Evolutionary conservation across 208 protist species (phyloP), one percentile per base, ranked within the genome.

Genomic region (Wallacemonas sp.): DNA sequence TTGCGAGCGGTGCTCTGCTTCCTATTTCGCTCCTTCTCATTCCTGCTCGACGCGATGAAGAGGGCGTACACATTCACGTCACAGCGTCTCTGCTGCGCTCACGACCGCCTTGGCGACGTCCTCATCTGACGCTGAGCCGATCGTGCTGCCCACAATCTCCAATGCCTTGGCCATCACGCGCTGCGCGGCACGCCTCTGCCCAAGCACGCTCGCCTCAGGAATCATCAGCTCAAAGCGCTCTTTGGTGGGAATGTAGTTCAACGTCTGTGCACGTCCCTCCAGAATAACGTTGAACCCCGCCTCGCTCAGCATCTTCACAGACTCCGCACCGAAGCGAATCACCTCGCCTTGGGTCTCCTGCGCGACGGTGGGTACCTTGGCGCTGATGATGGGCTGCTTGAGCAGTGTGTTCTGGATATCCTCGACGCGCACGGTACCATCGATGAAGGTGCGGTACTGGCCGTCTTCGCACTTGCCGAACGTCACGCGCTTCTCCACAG

Each of bases 321-420:
- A 88, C 9, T 9, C 60, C 1, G 72, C 75, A 30, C 62, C 88
- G 70, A 97, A 97, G 60, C 79, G 79, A 61, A 97, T 91, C 17
- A 97, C 93, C 60, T 97, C 90, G 26, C 93, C 93, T 65, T 97
- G 93, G n/a, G 84, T 97, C 60, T 93, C 77, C 74, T 95, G 66
- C 45, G 93, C 93, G 46, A 97, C 90, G 24, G 86, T 93, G 0
- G 93, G 93, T 36, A 97, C 89, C 30, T 80, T 81, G 17, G 66
- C 39, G 54, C 77, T 85, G 39, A 97, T 87, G 39, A 84, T 63
- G 11, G 90, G 86, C 19, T 81, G 85, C 70, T 96, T 97, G 11
- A 97, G 80, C 24, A 79, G 6, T 22, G 93, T 97, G 75, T 97
- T 97, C 62, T 95, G 82, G 36, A 97, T 87, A 19, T 96, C 87